phyloP scores from a whole-genome alignment of 2,329 filamentous ascomycete genomes.

The Escovopsis sp. region DNA sequence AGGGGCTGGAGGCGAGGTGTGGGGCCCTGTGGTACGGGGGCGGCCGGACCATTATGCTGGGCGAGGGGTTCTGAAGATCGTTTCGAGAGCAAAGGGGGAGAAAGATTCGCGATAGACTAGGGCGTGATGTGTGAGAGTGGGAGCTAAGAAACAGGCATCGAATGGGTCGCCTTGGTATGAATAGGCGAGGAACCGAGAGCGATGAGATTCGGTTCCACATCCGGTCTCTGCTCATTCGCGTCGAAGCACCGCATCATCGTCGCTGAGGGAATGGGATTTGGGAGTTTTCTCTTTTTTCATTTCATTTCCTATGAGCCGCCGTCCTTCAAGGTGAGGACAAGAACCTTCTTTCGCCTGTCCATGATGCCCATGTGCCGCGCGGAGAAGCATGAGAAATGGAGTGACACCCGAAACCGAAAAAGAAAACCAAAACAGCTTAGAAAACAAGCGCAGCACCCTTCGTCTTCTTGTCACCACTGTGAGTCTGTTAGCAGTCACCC shows the following conservation, averaged over 20 bases:
- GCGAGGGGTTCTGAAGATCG: constrained; percentile 39
- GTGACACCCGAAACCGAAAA: constrained; percentile 18
- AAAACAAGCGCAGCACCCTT: constrained; percentile 99
- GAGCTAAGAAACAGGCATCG: not conserved
- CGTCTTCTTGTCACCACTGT: constrained; percentile 99
- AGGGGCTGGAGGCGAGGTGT: constrained; percentile 58
- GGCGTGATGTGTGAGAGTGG: too few relatives aligned
- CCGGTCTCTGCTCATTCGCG: too few relatives aligned
- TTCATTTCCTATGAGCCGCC: constrained; percentile 27
- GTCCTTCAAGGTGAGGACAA: constrained; percentile 27
- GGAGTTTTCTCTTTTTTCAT: constrained; percentile 19
- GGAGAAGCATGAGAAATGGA: constrained; percentile 27
- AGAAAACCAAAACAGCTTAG: constrained; percentile 50
- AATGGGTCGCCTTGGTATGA: too few relatives aligned
- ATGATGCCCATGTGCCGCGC: constrained; percentile 31
- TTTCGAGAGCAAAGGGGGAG: constrained; percentile 2
- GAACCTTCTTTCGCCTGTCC: constrained; percentile 32
- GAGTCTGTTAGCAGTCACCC: constrained; percentile 24
- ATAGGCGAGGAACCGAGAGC: too few relatives aligned
- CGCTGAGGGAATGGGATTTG: constrained; percentile 3
- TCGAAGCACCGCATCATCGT: constrained; percentile 3
- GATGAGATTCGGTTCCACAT: too few relatives aligned
- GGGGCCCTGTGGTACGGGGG: constrained; percentile 80
- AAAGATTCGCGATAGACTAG: not conserved
- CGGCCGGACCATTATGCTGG: constrained; percentile 51